Evolutionary conservation across 305 asterid genomes (phyloP), one percentile per base, ranked within the genome.

Genomic region (Fraxinus paxiana): DNA sequence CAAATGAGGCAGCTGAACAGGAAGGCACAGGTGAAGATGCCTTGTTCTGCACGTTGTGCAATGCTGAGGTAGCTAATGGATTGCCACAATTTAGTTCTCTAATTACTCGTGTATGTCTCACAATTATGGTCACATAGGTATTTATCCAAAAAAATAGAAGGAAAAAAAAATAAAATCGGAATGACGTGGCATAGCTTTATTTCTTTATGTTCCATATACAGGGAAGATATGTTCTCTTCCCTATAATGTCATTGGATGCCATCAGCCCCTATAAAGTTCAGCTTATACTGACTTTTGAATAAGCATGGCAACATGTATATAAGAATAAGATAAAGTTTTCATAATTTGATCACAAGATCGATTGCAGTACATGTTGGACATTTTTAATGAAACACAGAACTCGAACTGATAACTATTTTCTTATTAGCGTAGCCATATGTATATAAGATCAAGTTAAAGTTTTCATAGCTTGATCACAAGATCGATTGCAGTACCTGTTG

Each of bases 31-130:
- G 86, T 33, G 99, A 94, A 89, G 99, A 96, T 83, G 99, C 98
- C 38, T 87, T 96, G 88, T 96, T 93, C 88, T 96, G 99, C 93
- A 96, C 99, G 18, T 83, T 96, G 86, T 96, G 99, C 89, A 90
- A 93, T 75, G 95, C 97, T 24, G 99, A 96, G 99, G 99, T 96
- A 88, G 86, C 84, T 77, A 73, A 65, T 77, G 72, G 12, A 30
- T 81, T 79, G 33, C 82, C 69, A n/a, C 77, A 5, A 37, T 80
- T 61, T 35, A 13, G 15, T 54, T 70, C 78, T 75, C 48, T 79
- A 72, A 26, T 33, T 79, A 37, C 79, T 63, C 10, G 2, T 31
- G 20, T 33, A 8, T 79, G 43, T 77, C 15, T 56, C 61, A 51
- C 61, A 34, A 78, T 71, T 30, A 26, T 54, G 63, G 22, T 28